A percentile compares a stretch with the other conserved stretches of the same genome.
These are phyloP conservation scores for Tarenaya hassleriana DNA, from an alignment of 345 rosid species.

Conservation along the genomic window DNA sequence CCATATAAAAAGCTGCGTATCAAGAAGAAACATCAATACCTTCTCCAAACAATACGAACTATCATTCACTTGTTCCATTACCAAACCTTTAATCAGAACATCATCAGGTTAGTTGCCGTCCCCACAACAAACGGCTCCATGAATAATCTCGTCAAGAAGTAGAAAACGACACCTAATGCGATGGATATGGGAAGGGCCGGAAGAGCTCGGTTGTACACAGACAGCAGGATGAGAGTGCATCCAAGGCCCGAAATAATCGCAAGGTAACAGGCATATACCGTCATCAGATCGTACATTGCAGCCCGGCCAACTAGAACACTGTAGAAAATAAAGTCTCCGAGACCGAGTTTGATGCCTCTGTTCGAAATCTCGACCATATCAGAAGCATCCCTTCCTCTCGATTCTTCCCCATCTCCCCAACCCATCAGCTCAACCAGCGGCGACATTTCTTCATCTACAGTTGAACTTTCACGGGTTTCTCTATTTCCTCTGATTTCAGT, in stretches of 20 bases:
- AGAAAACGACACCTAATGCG: conserved; percentile 70
- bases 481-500: conserved; percentile 38
- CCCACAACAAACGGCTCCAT: conserved; percentile 96
- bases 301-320: conserved; percentile 99
- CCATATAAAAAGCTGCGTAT: too few species aligned
- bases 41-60: neutral
- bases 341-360: conserved; percentile 85
- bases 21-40: neutral
- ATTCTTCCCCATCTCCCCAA: conserved; percentile 33
- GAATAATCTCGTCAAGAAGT: conserved; percentile 84
- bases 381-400: conserved; percentile 22
- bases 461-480: conserved; percentile 20
- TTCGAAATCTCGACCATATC: conserved; percentile 28
- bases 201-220: conserved; percentile 69
- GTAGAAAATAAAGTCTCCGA: conserved; percentile 94
- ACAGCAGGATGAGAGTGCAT: conserved; percentile 89
- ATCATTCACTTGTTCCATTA: conserved; percentile 19
- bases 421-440: conserved; percentile 65
- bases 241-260: conserved; percentile 95
- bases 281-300: conserved; percentile 98
- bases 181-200: conserved; percentile 97
- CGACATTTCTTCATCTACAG: conserved; percentile 64
- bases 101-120: conserved; percentile 60
- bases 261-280: conserved; percentile 93
- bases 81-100: conserved; percentile 48